Evolutionary conservation across 495 filamentous ascomycete genomes (phyloP), one percentile per base, ranked within the genome.

Genomic region (Immersiella caudata): DNA sequence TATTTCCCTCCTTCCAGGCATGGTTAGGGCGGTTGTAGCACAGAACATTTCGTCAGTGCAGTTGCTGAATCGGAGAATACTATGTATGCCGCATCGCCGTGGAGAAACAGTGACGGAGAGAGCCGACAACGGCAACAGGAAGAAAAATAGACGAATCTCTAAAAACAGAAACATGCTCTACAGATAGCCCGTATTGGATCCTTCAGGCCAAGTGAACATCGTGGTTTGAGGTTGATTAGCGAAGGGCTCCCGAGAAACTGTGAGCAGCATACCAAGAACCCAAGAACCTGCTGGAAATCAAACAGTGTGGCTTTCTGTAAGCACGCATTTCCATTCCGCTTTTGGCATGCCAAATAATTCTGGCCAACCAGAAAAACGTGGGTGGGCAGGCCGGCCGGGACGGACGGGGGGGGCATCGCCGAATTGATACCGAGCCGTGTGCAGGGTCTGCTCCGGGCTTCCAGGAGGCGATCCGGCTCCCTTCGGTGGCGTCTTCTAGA

Each of bases 391-490:
- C 20, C 7, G 29, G 25, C 21, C 27, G 27, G 49, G 25, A 14
- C 20, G 12, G 27, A 20, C 14, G 62, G 6, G 62, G 54, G 27
- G 52, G 52, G 33, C 33, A 65, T 33, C 63, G 63, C 63, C 63
- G 63, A 65, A 35, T 65, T 65, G 51, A 65, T 57, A 51, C 63
- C 50, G 63, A 65, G 63, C 63, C 63, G 51, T 58, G 63, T 50
- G 63, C 52, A 56, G 51, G 52, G 29, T 22, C 29, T 49, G 21
- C 21, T 26, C 40, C 27, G 49, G 62, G 56, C 18, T 59, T 35
- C 25, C 27, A 6, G 24, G 52, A 55, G 52, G 52, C n/a, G 52
- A 2, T n/a, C 52, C 24, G 56, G 56, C 6, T 62, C 26, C 58
- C 35, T 49, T 49, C 16, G 35, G 24, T 20, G 16, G 24, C n/a